Evolutionary conservation across 345 rosid species (phyloP).

Genomic region (Trapa bicornis): DNA sequence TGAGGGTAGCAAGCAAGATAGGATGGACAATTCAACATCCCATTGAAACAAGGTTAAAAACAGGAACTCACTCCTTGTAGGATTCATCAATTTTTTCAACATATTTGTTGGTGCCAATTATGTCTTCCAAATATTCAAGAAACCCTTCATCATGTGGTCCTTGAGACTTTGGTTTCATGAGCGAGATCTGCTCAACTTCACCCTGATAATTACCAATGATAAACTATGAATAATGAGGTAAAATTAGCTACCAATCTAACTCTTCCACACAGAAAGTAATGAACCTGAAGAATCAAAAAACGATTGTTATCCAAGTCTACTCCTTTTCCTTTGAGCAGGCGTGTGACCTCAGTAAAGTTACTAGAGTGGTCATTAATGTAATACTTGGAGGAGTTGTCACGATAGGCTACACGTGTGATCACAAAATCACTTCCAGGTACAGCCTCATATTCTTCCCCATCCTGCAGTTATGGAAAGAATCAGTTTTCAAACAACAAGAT

Average conservation of each 20-base stretch:
- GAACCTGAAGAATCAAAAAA: constrained; percentile 96
- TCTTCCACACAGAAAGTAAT: background rate
- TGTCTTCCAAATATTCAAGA: constrained; percentile 93
- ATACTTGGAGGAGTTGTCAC: constrained; percentile 92
- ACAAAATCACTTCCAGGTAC: constrained; percentile 88
- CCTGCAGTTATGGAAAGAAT: constrained; percentile 31
- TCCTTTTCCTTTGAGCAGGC: constrained; percentile 81
- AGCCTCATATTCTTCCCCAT: constrained; percentile 67
- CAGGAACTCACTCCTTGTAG: constrained; percentile 52
- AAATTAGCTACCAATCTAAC: background rate
- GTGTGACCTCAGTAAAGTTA: constrained; percentile 93
- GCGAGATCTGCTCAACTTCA: constrained; percentile 97
- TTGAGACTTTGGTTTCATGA: constrained; percentile 96
- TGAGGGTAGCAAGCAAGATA: background rate
- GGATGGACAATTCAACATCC: background rate
- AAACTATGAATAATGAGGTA: constrained; percentile 4
- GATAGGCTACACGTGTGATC: constrained; percentile 78
- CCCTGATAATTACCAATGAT: constrained; percentile 44
- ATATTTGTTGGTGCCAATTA: constrained; percentile 85
- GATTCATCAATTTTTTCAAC: constrained; percentile 86
- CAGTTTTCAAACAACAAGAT: background rate
- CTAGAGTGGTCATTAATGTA: constrained; percentile 68
- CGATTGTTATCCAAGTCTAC: constrained; percentile 96
- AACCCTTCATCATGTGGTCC: constrained; percentile 98
- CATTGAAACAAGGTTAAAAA: background rate